Evolutionary conservation across 371 early-diverging fungal genomes (phyloP).

Genomic region (Coemansia sp.): DNA sequence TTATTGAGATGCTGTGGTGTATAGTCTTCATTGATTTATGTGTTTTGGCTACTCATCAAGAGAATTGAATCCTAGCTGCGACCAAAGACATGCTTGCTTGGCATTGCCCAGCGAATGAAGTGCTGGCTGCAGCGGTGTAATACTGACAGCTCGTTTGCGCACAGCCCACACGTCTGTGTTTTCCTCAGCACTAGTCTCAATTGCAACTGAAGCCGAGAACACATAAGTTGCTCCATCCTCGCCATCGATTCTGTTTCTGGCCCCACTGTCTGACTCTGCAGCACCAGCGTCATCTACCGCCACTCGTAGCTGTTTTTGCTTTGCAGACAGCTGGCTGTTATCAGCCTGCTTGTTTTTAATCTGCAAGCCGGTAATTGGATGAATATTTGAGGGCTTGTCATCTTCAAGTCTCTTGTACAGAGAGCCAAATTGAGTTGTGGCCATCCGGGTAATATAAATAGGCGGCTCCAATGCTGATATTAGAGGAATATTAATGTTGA

Average conservation of each 20-base stretch:
- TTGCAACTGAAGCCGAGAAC: constrained; percentile 12
- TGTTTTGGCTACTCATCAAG: not conserved
- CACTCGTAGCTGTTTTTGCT: constrained; percentile 8
- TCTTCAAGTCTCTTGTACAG: constrained; percentile 7
- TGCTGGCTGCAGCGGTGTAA: constrained; percentile 19
- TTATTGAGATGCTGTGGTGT: too few relatives aligned
- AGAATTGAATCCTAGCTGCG: constrained; percentile 6
- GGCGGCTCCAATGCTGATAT: not conserved
- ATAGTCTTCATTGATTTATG: too few relatives aligned
- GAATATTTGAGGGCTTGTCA: not conserved
- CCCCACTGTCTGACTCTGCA: not conserved
- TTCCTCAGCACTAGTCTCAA: not conserved
- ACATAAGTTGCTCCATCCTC: constrained; percentile 13
- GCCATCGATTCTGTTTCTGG: not conserved
- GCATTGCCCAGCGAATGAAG: constrained; percentile 15
- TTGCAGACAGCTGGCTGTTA: not conserved
- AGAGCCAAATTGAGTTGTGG: constrained; percentile 12
- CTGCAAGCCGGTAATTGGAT: not conserved
- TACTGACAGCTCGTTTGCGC: constrained; percentile 13
- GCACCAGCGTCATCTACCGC: constrained; percentile 13
- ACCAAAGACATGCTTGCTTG: constrained; percentile 9
- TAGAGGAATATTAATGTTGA: constrained; percentile 27
- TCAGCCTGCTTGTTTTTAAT: not conserved
- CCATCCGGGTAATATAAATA: constrained; percentile 18
- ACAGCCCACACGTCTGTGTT: constrained; percentile 23